Percentiles rank a stretch among this genome's conserved stretches.
phyloP scores from a whole-genome alignment of 495 filamentous ascomycete species.

The Letharia lupina region DNA sequence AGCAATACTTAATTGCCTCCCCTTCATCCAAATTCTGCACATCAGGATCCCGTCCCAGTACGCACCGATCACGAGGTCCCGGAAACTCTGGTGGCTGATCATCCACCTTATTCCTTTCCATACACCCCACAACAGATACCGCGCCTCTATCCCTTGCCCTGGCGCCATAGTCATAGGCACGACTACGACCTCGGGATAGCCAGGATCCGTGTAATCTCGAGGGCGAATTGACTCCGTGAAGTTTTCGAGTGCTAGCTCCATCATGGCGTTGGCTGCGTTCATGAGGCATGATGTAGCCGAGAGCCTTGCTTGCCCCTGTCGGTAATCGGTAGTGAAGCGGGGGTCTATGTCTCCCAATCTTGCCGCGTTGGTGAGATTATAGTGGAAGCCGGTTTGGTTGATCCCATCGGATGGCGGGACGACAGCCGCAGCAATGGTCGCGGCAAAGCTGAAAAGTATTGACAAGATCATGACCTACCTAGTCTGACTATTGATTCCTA shows the following conservation, averaged over 20 bases:
- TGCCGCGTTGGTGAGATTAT: neutral
- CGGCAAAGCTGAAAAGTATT: neutral
- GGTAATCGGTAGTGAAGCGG: neutral
- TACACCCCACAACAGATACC: neutral
- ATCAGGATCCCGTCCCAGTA: neutral
- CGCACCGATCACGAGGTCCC: neutral
- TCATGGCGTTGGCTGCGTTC: neutral
- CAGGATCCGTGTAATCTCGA: neutral
- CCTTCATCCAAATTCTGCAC: neutral
- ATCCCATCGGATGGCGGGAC: neutral
- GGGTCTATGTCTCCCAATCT: neutral
- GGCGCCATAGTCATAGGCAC: neutral
- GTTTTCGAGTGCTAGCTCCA: neutral
- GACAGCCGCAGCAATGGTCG: neutral
- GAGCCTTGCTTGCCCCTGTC: neutral
- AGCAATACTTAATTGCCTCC: neutral
- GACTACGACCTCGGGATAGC: neutral
- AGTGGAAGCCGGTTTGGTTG: neutral
- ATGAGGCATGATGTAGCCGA: neutral
- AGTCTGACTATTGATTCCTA: neutral
- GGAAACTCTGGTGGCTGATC: neutral
- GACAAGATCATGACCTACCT: neutral
- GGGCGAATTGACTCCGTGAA: neutral
- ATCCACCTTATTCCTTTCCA: constrained; percentile 2
- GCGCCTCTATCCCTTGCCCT: neutral